Evolutionary conservation across 257 asterid genomes (phyloP), one percentile per base, ranked within the genome.

Genomic region (Knoxia roxburghii): DNA sequence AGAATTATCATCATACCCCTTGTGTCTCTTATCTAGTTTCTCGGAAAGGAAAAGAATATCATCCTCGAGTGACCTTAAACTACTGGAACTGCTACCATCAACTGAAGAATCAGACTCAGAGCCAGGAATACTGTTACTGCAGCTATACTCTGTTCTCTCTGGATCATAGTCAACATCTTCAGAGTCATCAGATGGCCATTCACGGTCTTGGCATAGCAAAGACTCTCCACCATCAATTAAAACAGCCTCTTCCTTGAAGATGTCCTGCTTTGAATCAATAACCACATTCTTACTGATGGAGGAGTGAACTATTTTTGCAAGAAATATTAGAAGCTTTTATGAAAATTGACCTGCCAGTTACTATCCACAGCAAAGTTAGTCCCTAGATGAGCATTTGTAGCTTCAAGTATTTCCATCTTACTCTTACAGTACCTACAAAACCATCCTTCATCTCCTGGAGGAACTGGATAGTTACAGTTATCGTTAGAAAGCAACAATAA

Each of bases 171-270:
- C 97, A 78, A 74, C 89, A 69, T 94, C 99, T 78, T 86, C 86
- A 50, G 99, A 94, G 75, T 94, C 99, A 77, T 94, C 99, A 6
- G 97, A 90, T 13, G 99, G 99, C 99, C 96, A 94, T 67, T 88
- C 95, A 65, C 87, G 91, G 71, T 81, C 90, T 21, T 73, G 82
- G 73, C 72, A 78, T 40, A 85, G 68, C 73, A 73, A 67, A 29
- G 86, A 73, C 76, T 78, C 89, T 76, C 77, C 85, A 57, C 78
- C 89, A 67, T 85, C 91, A 33, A 90, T 95, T 37, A 81, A 83
- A 71, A 76, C 77, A 77, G 97, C 97, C 82, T 94, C 99, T 81
- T 88, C 96, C 80, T 85, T 88, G 79, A 94, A 94, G 67, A 94
- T 78, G 72, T 88, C 95, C 97, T 90, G 85, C 75, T 62, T 69